Base-by-base conservation (phyloP, 495 filamentous ascomycete genomes). In the Venustampulla echinocandica region DNA sequence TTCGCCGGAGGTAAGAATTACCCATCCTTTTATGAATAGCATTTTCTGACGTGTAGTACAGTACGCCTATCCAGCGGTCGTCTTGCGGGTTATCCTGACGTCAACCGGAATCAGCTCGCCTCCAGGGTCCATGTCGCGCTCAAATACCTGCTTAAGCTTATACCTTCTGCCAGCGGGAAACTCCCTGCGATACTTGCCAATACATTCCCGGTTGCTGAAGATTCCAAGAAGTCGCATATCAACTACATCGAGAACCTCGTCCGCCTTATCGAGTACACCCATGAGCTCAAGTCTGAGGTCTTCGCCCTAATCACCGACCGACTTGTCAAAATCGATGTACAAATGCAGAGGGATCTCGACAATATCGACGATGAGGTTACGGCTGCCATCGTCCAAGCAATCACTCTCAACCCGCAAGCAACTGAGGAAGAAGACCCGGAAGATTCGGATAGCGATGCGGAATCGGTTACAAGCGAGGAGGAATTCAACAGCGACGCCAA, bases 321-420 rank as follows among this genome's bases (percentile, higher is more conserved):
- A 42, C 68, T 96, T 3, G 85, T 96, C 47, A 94, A 92, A 63
- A 82, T 93, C 36, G 92, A 99, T 54, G 85, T 94, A 2, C 86
- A 95, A 59, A 88, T 97, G 59, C 90, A 95, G 61, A 77, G 87
- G 10, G 88, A 97, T 54, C 73, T 96, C 53, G 88, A 96, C 47
- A 85, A 93, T 50, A 65, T 92, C 42, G 70, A 75, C 25, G 73
- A 76, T 46, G 75, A 74, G 36, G 64, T 70, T 37, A 64, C 68
- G 3, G 65, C 69, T 2, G 57, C 64, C 54, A 70, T 71, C 30
- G 71, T 73, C 2, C 52, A 57, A 34, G 53, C 51, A 11, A 59
- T 75, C 54, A 60, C 64, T 41, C 14, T 46, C 41, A 43, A 38
- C 59, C 61, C 11, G 65, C 7, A n/a, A 36, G 27, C n/a, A n/a